Conservation (phyloP, 805 yeast species). For the Hanseniaspora lachancei region DNA sequence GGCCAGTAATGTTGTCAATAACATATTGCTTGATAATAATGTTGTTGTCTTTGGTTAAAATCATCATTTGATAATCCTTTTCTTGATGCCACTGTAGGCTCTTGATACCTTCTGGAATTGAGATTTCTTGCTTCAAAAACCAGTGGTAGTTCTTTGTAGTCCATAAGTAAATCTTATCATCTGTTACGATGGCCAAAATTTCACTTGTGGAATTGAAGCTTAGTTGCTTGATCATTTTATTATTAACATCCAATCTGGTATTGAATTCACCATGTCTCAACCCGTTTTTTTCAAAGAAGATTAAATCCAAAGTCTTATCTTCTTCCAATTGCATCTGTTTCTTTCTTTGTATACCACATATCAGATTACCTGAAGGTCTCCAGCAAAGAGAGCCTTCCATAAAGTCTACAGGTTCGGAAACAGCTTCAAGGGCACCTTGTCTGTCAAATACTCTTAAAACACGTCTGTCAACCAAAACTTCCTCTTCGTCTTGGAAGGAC, state of each 20-base stretch:
- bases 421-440: slow-evolving; percentile 64
- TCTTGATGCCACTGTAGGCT: slow-evolving; percentile 79
- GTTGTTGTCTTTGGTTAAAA: slow-evolving; percentile 37
- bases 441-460: slow-evolving; percentile 72
- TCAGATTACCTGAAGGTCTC: slow-evolving; percentile 82
- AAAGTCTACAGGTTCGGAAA: slow-evolving; percentile 80
- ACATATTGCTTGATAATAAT: slow-evolving; percentile 59
- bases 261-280: slow-evolving; percentile 77
- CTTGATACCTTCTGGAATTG: slow-evolving; percentile 20
- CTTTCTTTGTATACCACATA: slow-evolving; percentile 68
- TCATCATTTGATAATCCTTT: slow-evolving; percentile 60
- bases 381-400: slow-evolving; percentile 64
- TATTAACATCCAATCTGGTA: slow-evolving; percentile 42
- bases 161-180: slow-evolving; percentile 69
- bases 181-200: slow-evolving; percentile 53
- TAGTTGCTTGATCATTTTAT: slow-evolving; percentile 37
- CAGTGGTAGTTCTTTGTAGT: slow-evolving; percentile 86
- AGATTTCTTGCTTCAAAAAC: slow-evolving; percentile 78
- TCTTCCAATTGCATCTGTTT: slow-evolving; percentile 34
- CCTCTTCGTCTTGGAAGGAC: slow-evolving; percentile 15
- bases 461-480: slow-evolving; percentile 41
- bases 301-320: slow-evolving; percentile 33
- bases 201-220: slow-evolving; percentile 78
- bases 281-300: slow-evolving; percentile 89
- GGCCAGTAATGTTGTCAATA: slow-evolving; percentile 50